Percentiles rank a stretch among this genome's conserved stretches.
Conservation (phyloP, 1,284 basidiomycete species). For the Irpex sp. region DNA sequence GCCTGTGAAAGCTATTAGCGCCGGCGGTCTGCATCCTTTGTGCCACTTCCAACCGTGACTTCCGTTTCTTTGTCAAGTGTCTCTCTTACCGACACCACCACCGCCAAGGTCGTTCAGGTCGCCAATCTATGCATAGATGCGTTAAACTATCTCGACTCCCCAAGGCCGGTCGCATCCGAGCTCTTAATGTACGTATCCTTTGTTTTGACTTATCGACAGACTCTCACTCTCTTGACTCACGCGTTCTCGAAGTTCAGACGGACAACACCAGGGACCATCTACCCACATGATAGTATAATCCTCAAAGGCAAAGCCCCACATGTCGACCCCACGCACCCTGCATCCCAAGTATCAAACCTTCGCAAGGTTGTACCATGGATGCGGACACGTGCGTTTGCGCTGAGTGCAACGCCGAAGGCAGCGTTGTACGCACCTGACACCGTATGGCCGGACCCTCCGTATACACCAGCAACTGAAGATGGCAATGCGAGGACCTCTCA, state of each 20-base stretch:
- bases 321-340: conserved; percentile 6
- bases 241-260: conserved; percentile 23
- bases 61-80: neutral
- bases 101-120: neutral
- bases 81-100: neutral
- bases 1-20: neutral
- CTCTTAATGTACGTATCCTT: conserved; percentile 1
- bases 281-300: conserved; percentile 1
- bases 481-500: neutral
- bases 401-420: conserved; percentile 26
- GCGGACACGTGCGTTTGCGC: conserved; percentile 11
- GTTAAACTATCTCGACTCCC: conserved; percentile 5
- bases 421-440: conserved; percentile 15
- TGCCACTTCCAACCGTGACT: neutral
- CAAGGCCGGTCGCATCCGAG: neutral
- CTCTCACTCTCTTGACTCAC: neutral
- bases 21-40: neutral
- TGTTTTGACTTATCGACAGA: neutral
- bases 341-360: neutral
- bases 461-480: conserved; percentile 4
- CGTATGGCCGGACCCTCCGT: conserved; percentile 23
- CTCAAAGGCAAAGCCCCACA: neutral
- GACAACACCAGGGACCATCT: conserved; percentile 23
- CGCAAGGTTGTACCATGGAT: conserved; percentile 11
- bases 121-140: conserved; percentile 6